A percentile compares a stretch with the other conserved stretches of the same genome.
phyloP scores from a whole-genome alignment of 371 early-diverging fungal species.

The Rhizomucor miehei region DNA sequence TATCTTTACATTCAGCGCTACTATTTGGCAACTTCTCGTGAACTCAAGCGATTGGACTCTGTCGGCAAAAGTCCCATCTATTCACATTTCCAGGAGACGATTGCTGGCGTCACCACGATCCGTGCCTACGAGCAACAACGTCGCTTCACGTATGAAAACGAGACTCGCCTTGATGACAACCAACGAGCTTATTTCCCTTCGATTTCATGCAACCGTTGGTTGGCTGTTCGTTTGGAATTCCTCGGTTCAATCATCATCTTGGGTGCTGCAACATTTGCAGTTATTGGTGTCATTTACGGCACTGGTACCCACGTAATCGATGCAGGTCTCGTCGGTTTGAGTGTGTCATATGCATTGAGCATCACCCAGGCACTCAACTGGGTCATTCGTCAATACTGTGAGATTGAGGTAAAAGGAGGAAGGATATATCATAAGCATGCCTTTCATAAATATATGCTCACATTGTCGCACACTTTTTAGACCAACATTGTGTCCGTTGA shows the following conservation, averaged over 20 bases:
- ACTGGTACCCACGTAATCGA: constrained; percentile 41
- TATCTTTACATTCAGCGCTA: constrained; percentile 68
- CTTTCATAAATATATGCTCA: neutral
- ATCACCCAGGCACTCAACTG: constrained; percentile 85
- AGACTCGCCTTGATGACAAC: constrained; percentile 75
- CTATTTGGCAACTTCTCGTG: constrained; percentile 73
- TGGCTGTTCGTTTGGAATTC: constrained; percentile 87
- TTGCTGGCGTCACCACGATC: constrained; percentile 75
- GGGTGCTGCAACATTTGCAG: constrained; percentile 62
- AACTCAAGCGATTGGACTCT: constrained; percentile 80
- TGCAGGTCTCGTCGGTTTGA: constrained; percentile 81
- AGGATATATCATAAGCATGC: neutral
- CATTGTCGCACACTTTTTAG: constrained; percentile 9
- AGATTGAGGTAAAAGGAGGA: constrained; percentile 25
- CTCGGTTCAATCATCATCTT: constrained; percentile 65
- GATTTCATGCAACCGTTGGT: constrained; percentile 84
- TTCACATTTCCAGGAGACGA: constrained; percentile 79
- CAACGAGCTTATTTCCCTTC: constrained; percentile 79
- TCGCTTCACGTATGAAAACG: constrained; percentile 76
- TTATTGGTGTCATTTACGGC: constrained; percentile 48
- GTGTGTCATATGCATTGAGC: constrained; percentile 83
- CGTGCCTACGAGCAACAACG: constrained; percentile 75
- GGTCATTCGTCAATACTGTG: constrained; percentile 66
- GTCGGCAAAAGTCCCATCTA: constrained; percentile 81
- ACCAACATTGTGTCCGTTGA: constrained; percentile 84